These are phyloP conservation scores for Microsporum audouinii DNA, from an alignment of 2,329 filamentous ascomycete genomes.

Conservation along the genomic window DNA sequence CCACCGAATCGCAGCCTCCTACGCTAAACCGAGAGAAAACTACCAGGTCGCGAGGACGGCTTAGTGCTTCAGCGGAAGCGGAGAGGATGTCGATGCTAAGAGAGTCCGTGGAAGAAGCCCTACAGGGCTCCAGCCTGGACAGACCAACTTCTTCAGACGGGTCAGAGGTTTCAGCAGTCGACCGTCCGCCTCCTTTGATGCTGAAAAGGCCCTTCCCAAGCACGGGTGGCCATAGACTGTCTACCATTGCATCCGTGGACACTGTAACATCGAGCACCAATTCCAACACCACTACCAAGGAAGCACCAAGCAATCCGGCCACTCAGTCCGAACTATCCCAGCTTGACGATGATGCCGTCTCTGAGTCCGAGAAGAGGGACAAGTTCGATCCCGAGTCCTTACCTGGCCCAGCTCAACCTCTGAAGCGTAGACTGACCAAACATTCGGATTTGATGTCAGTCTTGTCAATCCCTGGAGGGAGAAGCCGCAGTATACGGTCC, in stretches of 20 bases:
- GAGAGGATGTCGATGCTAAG: constrained; percentile 17
- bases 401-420: constrained; percentile 40
- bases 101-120: constrained; percentile 19
- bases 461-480: constrained; percentile 51
- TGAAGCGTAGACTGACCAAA: constrained; percentile 71
- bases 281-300: not conserved
- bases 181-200: constrained; percentile 30
- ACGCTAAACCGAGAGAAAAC: constrained; percentile 17
- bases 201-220: constrained; percentile 40
- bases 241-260: constrained; percentile 49
- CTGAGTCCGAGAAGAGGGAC: constrained; percentile 35
- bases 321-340: constrained; percentile 7
- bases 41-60: constrained; percentile 11
- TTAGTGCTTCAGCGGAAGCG: constrained; percentile 12
- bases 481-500: constrained; percentile 60
- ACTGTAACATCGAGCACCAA: constrained; percentile 30
- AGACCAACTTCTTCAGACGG: constrained; percentile 25
- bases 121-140: constrained; percentile 19
- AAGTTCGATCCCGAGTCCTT: constrained; percentile 34
- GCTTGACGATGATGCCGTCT: constrained; percentile 13
- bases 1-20: constrained; percentile 5
- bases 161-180: constrained; percentile 28
- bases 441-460: constrained; percentile 93
- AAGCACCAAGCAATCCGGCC: not conserved
- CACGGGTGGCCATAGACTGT: constrained; percentile 43